Base-by-base conservation (phyloP, 129 eudicot species). In the Heracleum sosnowskyi region DNA sequence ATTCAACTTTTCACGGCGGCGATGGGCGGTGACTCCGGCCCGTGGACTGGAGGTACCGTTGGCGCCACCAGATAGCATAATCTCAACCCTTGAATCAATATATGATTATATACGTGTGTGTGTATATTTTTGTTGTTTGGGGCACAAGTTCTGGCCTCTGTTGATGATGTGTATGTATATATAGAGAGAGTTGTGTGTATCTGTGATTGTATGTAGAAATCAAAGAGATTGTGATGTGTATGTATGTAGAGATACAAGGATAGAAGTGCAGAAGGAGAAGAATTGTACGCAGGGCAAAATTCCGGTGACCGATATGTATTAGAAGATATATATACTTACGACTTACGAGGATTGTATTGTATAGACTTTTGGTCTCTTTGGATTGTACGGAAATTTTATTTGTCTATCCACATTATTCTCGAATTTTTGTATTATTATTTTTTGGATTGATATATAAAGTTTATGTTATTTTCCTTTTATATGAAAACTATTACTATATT, bases 61-160 rank as follows among this genome's bases (percentile, higher is more conserved):
- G 85, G 91, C 80, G 84, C 89, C 91, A 81, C 85, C 89, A 85
- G 84, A 86, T 64, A 87, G 41, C 97, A 89, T 89, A 64, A 64
- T 64, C 64, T 55, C 70, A 55, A 49, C 69, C 68, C 31, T 75
- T 33, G 33, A 16, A 29, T 72, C 1, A 15, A 40, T 37, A 29
- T 44, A 44, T 44, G 47, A 10, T 44, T 40, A 10, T 42, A 45
- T 45, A 45, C 13, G 1, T 12, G 4, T 46, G 1, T 46, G 53
- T 47, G 22, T 60, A 8, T 28, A 46, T 47, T 64, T 11, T 29
- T 31, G 6, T 64, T 15, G 20, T 28, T 31, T 64, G 18, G 20
- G 39, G 71, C 2, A 33, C 20, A 64, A 64, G 22, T 36, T 64
- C 22, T 15, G 20, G 28, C 33, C n/a, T 57, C 66, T 57, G 66